Evolutionary conservation across 768 basidiomycete species (phyloP), one percentile per base, ranked within the genome.

Genomic region (Russula brevipes): DNA sequence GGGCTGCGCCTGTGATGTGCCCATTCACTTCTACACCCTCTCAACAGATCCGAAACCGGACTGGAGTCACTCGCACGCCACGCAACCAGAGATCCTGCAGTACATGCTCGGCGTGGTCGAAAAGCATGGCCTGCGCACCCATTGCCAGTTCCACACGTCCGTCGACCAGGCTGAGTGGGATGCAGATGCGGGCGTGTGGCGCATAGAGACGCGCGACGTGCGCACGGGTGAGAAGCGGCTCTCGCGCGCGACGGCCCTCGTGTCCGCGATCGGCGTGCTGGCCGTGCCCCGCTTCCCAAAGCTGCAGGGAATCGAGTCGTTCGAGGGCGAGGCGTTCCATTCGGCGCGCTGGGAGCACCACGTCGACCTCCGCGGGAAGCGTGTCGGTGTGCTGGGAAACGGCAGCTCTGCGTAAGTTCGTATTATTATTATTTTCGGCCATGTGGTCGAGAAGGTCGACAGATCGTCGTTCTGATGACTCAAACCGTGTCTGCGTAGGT

Each of bases 351-450:
- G 86, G 86, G 72, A 77, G 50, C 80, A 83, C 53, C 80, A 81
- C 68, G 75, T 85, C 11, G 71, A 77, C 41, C 69, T 86, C 60
- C 73, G 75, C 61, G 80, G 79, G 1, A 84, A 83, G 71, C 74
- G 76, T 36, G 78, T 87, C 6, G 85, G 81, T 0, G 81, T 86
- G 4, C 79, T 85, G 70, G 85, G 85, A 30, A 85, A 85, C 69
- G 85, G 83, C 3, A 83, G 80, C 66, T 83, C 82, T 42, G 83
- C 79, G 78, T 84, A 54, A 38, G 62, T 9, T 11, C 30, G 41
- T 4, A 16, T 38, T 47, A 53, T 57, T 36, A 31, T 50, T 7
- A 14, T 53, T 47, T 57, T 44, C 61, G 5, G 33, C 9, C 44
- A 6, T 46, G 36, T 4, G 5, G 7, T 33, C 3, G 24, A 39